Percentiles rank a stretch among this genome's conserved stretches.
Evolutionary conservation across 257 asterid genomes (phyloP).

Genomic region (Leptodermis oblonga): DNA sequence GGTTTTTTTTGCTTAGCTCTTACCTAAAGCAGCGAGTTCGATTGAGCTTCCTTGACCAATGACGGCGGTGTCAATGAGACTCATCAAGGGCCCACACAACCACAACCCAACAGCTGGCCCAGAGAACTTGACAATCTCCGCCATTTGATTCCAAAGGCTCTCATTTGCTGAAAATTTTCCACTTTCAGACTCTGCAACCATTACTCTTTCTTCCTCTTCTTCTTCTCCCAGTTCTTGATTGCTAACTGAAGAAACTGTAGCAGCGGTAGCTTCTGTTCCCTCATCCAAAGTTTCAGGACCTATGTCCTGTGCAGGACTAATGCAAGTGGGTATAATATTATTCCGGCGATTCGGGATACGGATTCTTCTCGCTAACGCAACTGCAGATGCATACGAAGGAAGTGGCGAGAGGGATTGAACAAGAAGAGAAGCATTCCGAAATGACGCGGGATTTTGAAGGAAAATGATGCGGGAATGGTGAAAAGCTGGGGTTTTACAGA

Average conservation of each 20-base stretch:
- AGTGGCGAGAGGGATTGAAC: neutral
- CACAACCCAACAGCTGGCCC: conserved; percentile 96
- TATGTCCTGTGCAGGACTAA: conserved; percentile 41
- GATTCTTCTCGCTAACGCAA: neutral
- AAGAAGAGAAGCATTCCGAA: conserved; percentile 1
- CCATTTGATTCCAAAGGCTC: conserved; percentile 61
- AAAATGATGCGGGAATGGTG: conserved; percentile 2
- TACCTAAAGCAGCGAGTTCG: conserved; percentile 96
- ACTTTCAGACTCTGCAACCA: conserved; percentile 24
- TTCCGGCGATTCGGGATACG: conserved; percentile 3
- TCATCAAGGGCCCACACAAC: conserved; percentile 93
- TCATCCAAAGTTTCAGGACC: conserved; percentile 7
- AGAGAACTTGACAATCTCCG: conserved; percentile 86
- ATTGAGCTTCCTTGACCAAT: conserved; percentile 89
- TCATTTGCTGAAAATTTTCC: conserved; percentile 53
- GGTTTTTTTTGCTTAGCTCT: neutral
- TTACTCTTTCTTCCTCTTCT: conserved; percentile 23
- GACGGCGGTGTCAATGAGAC: conserved; percentile 92
- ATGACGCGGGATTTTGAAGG: neutral
- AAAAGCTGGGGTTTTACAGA: conserved; percentile 5
- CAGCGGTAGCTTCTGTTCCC: conserved; percentile 21
- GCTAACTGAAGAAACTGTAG: conserved; percentile 25
- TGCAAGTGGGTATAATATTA: conserved; percentile 27
- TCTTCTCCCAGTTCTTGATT: no score
- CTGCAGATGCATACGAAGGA: neutral